phyloP scores from a whole-genome alignment of 139 green algal species.

The Asterochloris sp. region DNA sequence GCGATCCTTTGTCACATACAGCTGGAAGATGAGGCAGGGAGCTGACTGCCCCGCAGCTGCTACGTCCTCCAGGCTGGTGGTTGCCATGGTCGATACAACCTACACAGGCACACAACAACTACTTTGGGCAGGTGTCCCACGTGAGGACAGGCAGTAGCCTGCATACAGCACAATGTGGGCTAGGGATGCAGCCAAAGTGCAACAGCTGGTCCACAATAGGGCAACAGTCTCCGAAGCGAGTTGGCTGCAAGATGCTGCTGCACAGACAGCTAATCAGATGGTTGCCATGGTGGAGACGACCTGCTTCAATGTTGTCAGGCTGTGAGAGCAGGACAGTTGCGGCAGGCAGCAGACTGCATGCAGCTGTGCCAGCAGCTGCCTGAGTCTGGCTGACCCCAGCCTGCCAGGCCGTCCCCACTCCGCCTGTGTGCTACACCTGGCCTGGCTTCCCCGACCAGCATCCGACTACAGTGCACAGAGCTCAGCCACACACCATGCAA shows the following conservation, averaged over 20 bases:
- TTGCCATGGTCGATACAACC: constrained; percentile 75
- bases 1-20: constrained; percentile 65
- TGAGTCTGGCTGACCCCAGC: background rate
- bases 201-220: background rate
- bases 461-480: background rate
- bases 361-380: background rate
- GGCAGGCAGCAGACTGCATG: too few relatives aligned
- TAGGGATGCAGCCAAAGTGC: background rate
- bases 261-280: too few relatives aligned
- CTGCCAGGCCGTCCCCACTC: background rate
- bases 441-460: background rate
- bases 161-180: background rate
- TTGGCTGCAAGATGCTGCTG: too few relatives aligned
- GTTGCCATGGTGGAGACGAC: too few relatives aligned
- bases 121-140: background rate
- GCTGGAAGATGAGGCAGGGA: constrained; percentile 65
- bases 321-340: background rate
- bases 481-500: constrained; percentile 33
- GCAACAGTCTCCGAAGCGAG: background rate
- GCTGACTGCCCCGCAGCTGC: constrained; percentile 24
- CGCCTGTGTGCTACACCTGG: background rate
- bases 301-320: background rate
- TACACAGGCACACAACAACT: constrained; percentile 15
- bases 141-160: background rate
- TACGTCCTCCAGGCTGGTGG: constrained; percentile 46